A percentile compares a stretch with the other conserved stretches of the same genome.
Conservation (phyloP, 169 alveolate species). For the Plasmodium blacklocki region DNA sequence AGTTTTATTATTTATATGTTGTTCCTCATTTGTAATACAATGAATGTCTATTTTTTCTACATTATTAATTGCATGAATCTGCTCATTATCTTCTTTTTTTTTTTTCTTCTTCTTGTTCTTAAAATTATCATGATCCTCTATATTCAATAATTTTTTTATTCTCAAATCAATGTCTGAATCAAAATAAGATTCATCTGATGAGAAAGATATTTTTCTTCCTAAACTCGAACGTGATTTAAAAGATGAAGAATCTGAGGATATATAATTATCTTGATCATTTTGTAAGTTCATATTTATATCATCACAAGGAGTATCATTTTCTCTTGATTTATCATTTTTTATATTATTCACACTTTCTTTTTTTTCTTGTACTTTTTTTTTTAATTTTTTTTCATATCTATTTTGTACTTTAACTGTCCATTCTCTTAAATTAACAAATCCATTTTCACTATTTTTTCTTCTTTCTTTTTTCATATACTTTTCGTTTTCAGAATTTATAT, state of each 20-base stretch:
- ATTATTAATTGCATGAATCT: background rate
- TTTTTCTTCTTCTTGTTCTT: slow-evolving; percentile 1
- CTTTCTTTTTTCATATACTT: slow-evolving; percentile 13
- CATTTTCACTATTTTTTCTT: slow-evolving; percentile 8
- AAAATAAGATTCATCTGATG: slow-evolving; percentile 56
- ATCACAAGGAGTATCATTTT: background rate
- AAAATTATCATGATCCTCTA: slow-evolving; percentile 5
- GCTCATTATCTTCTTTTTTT: background rate
- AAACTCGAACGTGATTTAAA: slow-evolving; percentile 35
- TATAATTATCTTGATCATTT: slow-evolving; percentile 5
- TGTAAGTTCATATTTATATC: background rate
- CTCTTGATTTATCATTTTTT: background rate
- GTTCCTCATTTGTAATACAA: background rate
- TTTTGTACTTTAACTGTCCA: slow-evolving; percentile 53
- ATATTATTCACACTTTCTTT: background rate
- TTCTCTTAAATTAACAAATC: slow-evolving; percentile 53
- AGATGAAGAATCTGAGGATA: slow-evolving; percentile 29
- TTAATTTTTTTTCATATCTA: slow-evolving; percentile 35
- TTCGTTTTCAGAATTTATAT: background rate
- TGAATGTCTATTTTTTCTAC: too few relatives aligned
- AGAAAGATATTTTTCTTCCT: slow-evolving; percentile 13
- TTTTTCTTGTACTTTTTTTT: slow-evolving; percentile 8
- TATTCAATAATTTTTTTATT: slow-evolving; percentile 21
- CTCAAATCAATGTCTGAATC: slow-evolving; percentile 44
- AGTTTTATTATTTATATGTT: background rate